phyloP scores from a whole-genome alignment of 164 flowering plant species.

The Amborella trichopoda region DNA sequence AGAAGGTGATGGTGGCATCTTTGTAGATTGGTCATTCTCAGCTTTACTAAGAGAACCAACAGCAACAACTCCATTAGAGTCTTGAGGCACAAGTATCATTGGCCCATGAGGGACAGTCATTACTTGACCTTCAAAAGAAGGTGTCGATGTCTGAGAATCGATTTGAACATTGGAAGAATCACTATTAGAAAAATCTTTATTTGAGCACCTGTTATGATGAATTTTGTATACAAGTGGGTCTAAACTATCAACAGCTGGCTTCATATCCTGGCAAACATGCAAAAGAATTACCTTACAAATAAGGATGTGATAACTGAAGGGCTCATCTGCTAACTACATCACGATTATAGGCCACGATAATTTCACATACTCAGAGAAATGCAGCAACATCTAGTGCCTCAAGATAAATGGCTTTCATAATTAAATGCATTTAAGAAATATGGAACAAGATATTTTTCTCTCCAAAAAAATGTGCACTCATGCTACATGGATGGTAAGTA shows the following conservation, averaged over 20 bases:
- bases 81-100: constrained; percentile 15
- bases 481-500: too few relatives aligned
- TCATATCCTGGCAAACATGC: constrained; percentile 14
- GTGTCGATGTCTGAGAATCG: constrained; percentile 14
- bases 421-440: too few relatives aligned
- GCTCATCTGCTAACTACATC: too few relatives aligned
- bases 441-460: too few relatives aligned
- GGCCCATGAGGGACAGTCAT: constrained; percentile 14
- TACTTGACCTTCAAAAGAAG: constrained; percentile 10
- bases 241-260: constrained; percentile 10
- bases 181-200: too few relatives aligned
- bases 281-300: too few relatives aligned
- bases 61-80: constrained; percentile 11
- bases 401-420: too few relatives aligned
- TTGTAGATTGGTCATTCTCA: constrained; percentile 12
- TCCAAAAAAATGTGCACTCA: too few relatives aligned
- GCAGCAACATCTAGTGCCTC: too few relatives aligned
- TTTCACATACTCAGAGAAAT: too few relatives aligned
- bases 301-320: too few relatives aligned
- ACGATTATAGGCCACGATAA: too few relatives aligned
- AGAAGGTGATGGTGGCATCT: constrained; percentile 10
- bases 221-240: constrained; percentile 7
- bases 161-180: constrained; percentile 15
- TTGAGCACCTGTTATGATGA: constrained; percentile 10
- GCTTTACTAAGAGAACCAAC: constrained; percentile 16